A percentile compares a stretch with the other conserved stretches of the same genome.
Conservation (phyloP, 768 basidiomycete genomes). For the Boletus sensibilis region DNA sequence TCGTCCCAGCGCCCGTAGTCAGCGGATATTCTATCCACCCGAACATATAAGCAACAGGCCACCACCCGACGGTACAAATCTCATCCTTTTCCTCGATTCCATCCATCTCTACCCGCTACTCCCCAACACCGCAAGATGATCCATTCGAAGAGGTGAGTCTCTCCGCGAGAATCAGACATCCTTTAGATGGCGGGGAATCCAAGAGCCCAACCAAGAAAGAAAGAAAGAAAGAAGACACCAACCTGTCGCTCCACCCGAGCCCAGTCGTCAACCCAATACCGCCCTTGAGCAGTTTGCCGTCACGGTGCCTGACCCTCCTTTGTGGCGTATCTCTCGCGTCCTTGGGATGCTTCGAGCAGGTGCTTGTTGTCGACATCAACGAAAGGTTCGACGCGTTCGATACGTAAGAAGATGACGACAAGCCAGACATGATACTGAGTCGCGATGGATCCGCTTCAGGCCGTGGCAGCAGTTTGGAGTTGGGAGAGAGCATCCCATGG, state of each 20-base stretch:
- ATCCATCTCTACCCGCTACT: not conserved
- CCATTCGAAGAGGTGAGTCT: conserved; percentile 1
- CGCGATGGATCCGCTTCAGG: conserved; percentile 15
- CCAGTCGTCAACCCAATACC: conserved; percentile 72
- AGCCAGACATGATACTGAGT: conserved; percentile 26
- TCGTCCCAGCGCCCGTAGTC: not conserved
- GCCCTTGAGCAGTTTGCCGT: conserved; percentile 54
- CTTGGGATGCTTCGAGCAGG: conserved; percentile 37
- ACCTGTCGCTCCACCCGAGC: conserved; percentile 76
- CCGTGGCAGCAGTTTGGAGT: conserved; percentile 57
- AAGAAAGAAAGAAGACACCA: conserved; percentile 16
- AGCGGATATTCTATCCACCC: conserved; percentile 8
- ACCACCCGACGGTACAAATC: not conserved
- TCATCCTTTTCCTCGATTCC: not conserved
- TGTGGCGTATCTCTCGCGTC: conserved; percentile 58
- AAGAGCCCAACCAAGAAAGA: not conserved
- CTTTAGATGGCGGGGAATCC: not conserved
- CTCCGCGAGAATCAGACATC: conserved; percentile 1
- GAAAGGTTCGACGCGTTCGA: conserved; percentile 30
- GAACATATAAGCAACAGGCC: conserved; percentile 11
- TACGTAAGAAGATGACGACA: conserved; percentile 25
- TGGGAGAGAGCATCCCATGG: conserved; percentile 63
- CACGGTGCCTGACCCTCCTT: conserved; percentile 59
- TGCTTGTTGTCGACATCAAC: conserved; percentile 22
- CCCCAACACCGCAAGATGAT: not conserved